Evolutionary conservation across 2,329 filamentous ascomycete species (phyloP).

Genomic region (Nemania diffusa): DNA sequence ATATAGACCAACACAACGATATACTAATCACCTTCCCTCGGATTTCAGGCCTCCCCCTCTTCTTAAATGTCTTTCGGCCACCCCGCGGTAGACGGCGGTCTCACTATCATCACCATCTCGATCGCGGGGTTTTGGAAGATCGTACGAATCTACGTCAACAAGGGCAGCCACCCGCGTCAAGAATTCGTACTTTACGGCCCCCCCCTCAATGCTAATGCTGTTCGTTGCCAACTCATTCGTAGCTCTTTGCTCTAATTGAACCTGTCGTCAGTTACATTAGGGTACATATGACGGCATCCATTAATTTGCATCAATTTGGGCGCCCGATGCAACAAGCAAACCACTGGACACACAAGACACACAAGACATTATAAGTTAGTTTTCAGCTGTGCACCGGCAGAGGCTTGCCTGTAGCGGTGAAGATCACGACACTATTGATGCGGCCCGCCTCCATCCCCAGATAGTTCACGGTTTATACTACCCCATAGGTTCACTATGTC

Average conservation of each 20-base stretch:
- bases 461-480: background rate
- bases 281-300: slow-evolving; percentile 6
- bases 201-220: background rate
- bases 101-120: background rate
- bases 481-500: background rate
- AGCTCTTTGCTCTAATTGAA: background rate
- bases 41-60: background rate
- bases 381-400: slow-evolving; percentile 2
- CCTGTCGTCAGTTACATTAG: background rate
- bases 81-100: background rate
- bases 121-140: too few relatives aligned
- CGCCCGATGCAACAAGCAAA: too few relatives aligned
- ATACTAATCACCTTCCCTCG: background rate
- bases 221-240: slow-evolving; percentile 1
- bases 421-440: slow-evolving; percentile 22
- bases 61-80: slow-evolving; percentile 4
- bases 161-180: background rate
- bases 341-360: too few relatives aligned
- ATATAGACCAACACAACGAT: background rate
- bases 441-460: background rate
- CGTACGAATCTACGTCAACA: background rate
- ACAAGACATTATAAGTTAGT: background rate
- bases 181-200: background rate
- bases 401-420: background rate
- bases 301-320: background rate